Base-by-base conservation (phyloP, 331 rosid species). In the Spiraea crenata region DNA sequence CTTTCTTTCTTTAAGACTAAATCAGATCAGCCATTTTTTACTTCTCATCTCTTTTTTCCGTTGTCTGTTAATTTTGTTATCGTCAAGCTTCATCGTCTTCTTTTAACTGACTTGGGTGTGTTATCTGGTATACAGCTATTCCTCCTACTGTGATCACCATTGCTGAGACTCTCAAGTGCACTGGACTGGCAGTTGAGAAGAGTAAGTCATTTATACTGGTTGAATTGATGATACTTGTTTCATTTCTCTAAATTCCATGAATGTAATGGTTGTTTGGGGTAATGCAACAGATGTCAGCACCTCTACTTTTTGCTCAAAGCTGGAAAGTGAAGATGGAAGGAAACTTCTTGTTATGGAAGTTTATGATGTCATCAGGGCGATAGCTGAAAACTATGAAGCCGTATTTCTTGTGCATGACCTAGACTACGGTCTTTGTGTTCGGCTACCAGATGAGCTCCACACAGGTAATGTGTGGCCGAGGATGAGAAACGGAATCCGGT, bases 71-170 rank as follows among this genome's bases (percentile, higher is more conserved):
- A 6, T 6, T 19, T 52, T n/a, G 34, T 52, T n/a, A 52, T 52
- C 31, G 4, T 52, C 64, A 59, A 15, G 45, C 8, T 59, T 37
- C 64, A 37, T 9, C 25, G 12, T 63, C 0, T 63, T 42, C 3
- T 42, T 6, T 12, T 62, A n/a, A n/a, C 35, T 34, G 6, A 34
- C 57, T 59, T 59, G 44, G 7, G 64, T 9, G n/a, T 14, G 49
- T 20, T 58, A 37, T 42, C 16, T 49, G 48, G 35, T 59, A 20
- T n/a, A n/a, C 88, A 88, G 91, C 89, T 59, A 88, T 88, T 80
- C 89, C 95, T 69, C n/a, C n/a, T n/a, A 79, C 89, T 65, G 77
- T 86, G 3, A 73, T 88, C 75, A 42, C 79, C 31, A 74, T 88
- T 58, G 64, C 89, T 15, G 91, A 88, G 68, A 69, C 67, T 62